Evolutionary conservation across 345 rosid genomes (phyloP).

Genomic region (Fremontodendron californicum): DNA sequence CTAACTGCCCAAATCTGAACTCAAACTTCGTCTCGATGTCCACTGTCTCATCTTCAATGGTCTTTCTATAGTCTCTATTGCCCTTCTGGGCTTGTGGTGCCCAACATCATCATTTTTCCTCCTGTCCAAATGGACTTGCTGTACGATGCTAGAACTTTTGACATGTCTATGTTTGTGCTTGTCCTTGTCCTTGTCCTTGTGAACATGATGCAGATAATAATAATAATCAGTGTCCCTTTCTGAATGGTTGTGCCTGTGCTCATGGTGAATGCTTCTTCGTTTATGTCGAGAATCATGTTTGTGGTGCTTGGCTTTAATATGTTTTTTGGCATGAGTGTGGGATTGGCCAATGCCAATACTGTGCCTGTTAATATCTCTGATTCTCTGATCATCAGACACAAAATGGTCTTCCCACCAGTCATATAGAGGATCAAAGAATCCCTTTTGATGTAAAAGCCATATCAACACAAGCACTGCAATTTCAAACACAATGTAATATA

Average conservation of each 20-base stretch:
- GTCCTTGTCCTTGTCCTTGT: constrained; percentile 33
- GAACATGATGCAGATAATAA: constrained; percentile 48
- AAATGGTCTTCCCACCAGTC: constrained; percentile 81
- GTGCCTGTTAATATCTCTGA: constrained; percentile 23
- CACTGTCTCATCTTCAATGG: constrained; percentile 6
- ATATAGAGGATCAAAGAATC: constrained; percentile 69
- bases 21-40: neutral
- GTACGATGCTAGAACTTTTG: constrained; percentile 32
- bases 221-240: constrained; percentile 40
- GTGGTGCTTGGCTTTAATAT: constrained; percentile 37
- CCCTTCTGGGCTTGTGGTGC: constrained; percentile 29
- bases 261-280: constrained; percentile 30
- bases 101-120: constrained; percentile 28
- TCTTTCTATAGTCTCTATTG: constrained; percentile 14
- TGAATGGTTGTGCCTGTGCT: constrained; percentile 40
- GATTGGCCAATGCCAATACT: constrained; percentile 20
- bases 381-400: constrained; percentile 22
- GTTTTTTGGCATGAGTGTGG: constrained; percentile 27
- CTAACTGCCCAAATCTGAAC: constrained; percentile 13
- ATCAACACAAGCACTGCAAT: constrained; percentile 59
- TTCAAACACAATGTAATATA: neutral
- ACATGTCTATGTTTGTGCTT: constrained; percentile 38
- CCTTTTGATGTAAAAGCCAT: constrained; percentile 89
- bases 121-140: constrained; percentile 29
- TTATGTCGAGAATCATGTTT: constrained; percentile 37